Evolutionary conservation across 176 grass and related monocot species (phyloP).

Genomic region (Carex parvula): DNA sequence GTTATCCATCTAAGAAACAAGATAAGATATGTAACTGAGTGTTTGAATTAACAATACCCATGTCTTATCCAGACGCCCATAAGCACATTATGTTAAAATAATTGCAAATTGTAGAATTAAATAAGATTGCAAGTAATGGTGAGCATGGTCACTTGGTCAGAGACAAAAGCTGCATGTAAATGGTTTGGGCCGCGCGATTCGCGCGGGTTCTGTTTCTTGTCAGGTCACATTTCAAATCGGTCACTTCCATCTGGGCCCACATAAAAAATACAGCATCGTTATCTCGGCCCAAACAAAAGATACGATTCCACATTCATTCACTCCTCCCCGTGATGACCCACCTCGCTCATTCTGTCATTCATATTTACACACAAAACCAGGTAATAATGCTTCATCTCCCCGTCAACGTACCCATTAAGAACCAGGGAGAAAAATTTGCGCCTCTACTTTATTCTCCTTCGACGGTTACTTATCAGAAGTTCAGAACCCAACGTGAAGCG

Average conservation of each 20-base stretch:
- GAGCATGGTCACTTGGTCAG: background rate
- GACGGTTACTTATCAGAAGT: slow-evolving; percentile 1
- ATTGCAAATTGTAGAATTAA: slow-evolving; percentile 17
- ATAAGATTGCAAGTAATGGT: background rate
- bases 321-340: background rate
- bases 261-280: background rate
- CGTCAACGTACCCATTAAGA: background rate
- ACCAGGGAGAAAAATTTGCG: background rate
- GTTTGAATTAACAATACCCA: background rate
- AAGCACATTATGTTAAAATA: background rate
- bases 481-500: background rate
- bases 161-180: slow-evolving; percentile 26
- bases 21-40: background rate
- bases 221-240: slow-evolving; percentile 28
- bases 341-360: background rate
- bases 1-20: background rate
- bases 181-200: slow-evolving; percentile 35
- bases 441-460: slow-evolving; percentile 3
- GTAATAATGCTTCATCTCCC: background rate
- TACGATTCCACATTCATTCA: background rate
- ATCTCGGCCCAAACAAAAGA: slow-evolving; percentile 11
- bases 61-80: background rate
- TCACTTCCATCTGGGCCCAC: slow-evolving; percentile 13
- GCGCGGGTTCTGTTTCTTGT: slow-evolving; percentile 37
- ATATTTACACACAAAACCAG: background rate